Evolutionary conservation across 108 stramenopile genomes (phyloP).

Genomic region (Seminavis robusta): DNA sequence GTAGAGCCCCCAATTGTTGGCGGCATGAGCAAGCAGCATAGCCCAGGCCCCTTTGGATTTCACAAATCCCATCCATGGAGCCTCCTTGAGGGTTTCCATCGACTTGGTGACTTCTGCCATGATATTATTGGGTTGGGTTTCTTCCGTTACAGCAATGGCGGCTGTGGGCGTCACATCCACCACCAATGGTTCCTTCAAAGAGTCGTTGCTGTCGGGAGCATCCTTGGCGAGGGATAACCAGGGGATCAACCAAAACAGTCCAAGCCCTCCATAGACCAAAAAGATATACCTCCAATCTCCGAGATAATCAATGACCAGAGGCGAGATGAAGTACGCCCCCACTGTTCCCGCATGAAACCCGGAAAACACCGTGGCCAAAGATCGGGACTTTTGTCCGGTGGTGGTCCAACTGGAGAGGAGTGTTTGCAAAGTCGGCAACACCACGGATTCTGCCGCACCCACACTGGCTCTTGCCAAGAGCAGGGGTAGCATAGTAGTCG

Average conservation of each 20-base stretch:
- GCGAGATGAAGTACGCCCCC: slow-evolving; percentile 71
- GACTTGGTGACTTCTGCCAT: background rate
- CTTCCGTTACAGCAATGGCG: no score
- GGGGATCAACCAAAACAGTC: slow-evolving; percentile 65
- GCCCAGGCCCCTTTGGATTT: slow-evolving; percentile 70
- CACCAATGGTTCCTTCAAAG: background rate
- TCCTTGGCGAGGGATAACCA: slow-evolving; percentile 75
- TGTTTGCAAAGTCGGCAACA: slow-evolving; percentile 75
- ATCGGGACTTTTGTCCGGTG: slow-evolving; percentile 59
- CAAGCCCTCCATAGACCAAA: slow-evolving; percentile 64
- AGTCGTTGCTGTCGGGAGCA: slow-evolving; percentile 26
- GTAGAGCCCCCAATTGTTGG: slow-evolving; percentile 90
- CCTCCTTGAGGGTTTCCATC: slow-evolving; percentile 10
- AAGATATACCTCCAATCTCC: slow-evolving; percentile 76
- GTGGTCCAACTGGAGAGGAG: slow-evolving; percentile 74
- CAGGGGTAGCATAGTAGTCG: slow-evolving; percentile 34
- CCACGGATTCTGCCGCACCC: slow-evolving; percentile 80
- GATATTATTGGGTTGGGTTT: no score
- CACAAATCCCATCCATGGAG: slow-evolving; percentile 70
- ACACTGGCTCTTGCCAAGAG: slow-evolving; percentile 63
- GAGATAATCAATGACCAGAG: slow-evolving; percentile 58
- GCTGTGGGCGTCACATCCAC: background rate
- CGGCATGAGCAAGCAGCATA: slow-evolving; percentile 81
- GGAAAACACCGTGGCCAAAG: slow-evolving; percentile 64
- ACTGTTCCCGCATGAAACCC: slow-evolving; percentile 83